These are phyloP conservation scores for Cyanidiococcus yangmingshanensis DNA, from an alignment of 23 red algal species.

Conservation along the genomic window DNA sequence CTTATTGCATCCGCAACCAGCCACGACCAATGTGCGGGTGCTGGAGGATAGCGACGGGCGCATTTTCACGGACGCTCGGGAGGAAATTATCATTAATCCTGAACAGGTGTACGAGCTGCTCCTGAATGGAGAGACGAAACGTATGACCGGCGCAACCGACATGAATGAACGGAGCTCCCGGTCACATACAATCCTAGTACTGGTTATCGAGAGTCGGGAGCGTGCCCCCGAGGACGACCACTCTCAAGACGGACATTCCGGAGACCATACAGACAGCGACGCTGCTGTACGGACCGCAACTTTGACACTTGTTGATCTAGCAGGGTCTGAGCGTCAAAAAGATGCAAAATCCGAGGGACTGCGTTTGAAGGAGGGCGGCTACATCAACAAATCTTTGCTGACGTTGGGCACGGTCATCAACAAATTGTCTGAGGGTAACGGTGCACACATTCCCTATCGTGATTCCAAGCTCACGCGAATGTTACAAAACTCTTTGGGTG, in stretches of 20 bases:
- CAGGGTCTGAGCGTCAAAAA: conserved; percentile 73
- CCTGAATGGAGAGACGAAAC: conserved; percentile 37
- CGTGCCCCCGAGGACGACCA: conserved; percentile 26
- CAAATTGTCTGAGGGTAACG: conserved; percentile 32
- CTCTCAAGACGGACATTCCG: neutral
- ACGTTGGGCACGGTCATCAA: conserved; percentile 84
- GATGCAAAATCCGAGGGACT: conserved; percentile 52
- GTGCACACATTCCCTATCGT: conserved; percentile 73
- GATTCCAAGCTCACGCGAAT: conserved; percentile 67
- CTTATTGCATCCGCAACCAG: conserved; percentile 38
- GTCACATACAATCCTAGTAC: conserved; percentile 70
- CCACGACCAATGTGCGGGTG: neutral
- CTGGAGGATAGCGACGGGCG: conserved; percentile 25
- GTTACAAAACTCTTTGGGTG: conserved; percentile 23
- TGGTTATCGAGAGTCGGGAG: conserved; percentile 53
- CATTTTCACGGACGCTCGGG: conserved; percentile 46
- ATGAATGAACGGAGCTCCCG: conserved; percentile 68
- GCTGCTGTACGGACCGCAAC: conserved; percentile 35
- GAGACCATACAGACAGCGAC: neutral
- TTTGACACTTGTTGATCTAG: conserved; percentile 82
- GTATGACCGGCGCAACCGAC: conserved; percentile 63
- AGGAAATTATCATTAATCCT: conserved; percentile 39
- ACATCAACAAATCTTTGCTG: conserved; percentile 73
- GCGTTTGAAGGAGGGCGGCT: conserved; percentile 57
- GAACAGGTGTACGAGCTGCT: conserved; percentile 56